Evolutionary conservation across 345 rosid species (phyloP).

Genomic region (Pseudoturritis turrita): DNA sequence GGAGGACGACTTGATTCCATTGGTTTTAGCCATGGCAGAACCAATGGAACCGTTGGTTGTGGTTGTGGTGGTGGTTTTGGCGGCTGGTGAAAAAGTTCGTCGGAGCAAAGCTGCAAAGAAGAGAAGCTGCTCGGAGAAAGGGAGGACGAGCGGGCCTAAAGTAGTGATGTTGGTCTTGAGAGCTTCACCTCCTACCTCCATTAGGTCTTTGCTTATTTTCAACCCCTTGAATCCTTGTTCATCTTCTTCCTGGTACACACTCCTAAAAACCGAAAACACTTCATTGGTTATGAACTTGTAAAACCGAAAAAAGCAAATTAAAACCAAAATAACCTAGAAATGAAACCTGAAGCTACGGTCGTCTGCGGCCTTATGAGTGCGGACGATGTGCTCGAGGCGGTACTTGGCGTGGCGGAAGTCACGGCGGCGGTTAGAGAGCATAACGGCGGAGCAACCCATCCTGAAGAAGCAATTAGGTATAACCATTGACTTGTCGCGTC

Average conservation of each 20-base stretch:
- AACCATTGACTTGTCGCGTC: slow-evolving; percentile 73
- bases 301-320: background rate
- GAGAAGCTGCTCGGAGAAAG: slow-evolving; percentile 91
- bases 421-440: slow-evolving; percentile 75
- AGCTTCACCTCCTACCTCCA: slow-evolving; percentile 91
- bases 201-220: slow-evolving; percentile 70
- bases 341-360: slow-evolving; percentile 90
- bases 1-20: slow-evolving; percentile 17
- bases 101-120: slow-evolving; percentile 64
- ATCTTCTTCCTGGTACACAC: slow-evolving; percentile 88
- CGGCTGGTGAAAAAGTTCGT: slow-evolving; percentile 29
- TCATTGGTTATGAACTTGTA: background rate
- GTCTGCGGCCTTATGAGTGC: slow-evolving; percentile 92
- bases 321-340: background rate
- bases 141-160: slow-evolving; percentile 82
- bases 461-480: slow-evolving; percentile 84
- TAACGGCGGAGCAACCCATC: slow-evolving; percentile 87
- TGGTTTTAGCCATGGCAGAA: background rate
- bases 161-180: slow-evolving; percentile 96
- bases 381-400: slow-evolving; percentile 80
- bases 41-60: too few relatives aligned
- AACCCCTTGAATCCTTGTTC: slow-evolving; percentile 66
- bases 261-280: slow-evolving; percentile 36
- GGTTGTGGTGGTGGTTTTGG: slow-evolving; percentile 2
- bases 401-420: slow-evolving; percentile 75